These are phyloP conservation scores for Moelleriella libera DNA, from an alignment of 2,329 filamentous ascomycete species.

Conservation along the genomic window DNA sequence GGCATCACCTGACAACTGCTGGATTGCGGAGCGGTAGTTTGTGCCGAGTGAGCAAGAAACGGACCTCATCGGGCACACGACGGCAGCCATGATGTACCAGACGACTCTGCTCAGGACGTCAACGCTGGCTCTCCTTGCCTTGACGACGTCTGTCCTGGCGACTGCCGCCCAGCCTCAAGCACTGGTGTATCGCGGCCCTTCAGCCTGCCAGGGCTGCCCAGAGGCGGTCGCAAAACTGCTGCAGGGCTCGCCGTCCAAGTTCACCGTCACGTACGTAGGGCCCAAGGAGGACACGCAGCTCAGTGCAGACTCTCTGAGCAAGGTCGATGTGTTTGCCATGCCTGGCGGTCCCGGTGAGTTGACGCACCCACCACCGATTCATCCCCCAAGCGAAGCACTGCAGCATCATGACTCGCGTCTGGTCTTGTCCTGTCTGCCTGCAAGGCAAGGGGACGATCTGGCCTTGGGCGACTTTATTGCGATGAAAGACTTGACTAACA, in stretches of 20 bases:
- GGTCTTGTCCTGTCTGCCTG: background rate
- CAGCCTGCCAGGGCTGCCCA: constrained; percentile 7
- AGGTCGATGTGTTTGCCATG: constrained; percentile 7
- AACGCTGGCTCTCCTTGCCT: background rate
- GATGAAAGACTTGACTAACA: background rate
- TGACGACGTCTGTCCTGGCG: background rate
- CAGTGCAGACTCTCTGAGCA: constrained; percentile 4
- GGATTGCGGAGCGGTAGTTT: too few relatives aligned
- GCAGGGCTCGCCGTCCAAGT: constrained; percentile 7
- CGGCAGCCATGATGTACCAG: background rate
- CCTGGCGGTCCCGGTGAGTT: constrained; percentile 8
- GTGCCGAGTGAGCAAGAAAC: too few relatives aligned
- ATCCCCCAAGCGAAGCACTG: too few relatives aligned
- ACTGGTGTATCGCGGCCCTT: constrained; percentile 10
- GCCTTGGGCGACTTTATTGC: too few relatives aligned
- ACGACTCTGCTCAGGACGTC: background rate
- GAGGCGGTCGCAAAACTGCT: constrained; percentile 8
- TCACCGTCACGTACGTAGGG: constrained; percentile 8
- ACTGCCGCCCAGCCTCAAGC: constrained; percentile 1
- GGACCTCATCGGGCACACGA: too few relatives aligned
- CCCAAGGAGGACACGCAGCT: constrained; percentile 7
- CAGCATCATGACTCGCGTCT: background rate
- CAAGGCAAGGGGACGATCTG: too few relatives aligned
- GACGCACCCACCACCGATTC: background rate
- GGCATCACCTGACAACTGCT: too few relatives aligned